Evolutionary conservation across 768 basidiomycete genomes (phyloP), one percentile per base, ranked within the genome.

Genomic region (Pisolithus albus): DNA sequence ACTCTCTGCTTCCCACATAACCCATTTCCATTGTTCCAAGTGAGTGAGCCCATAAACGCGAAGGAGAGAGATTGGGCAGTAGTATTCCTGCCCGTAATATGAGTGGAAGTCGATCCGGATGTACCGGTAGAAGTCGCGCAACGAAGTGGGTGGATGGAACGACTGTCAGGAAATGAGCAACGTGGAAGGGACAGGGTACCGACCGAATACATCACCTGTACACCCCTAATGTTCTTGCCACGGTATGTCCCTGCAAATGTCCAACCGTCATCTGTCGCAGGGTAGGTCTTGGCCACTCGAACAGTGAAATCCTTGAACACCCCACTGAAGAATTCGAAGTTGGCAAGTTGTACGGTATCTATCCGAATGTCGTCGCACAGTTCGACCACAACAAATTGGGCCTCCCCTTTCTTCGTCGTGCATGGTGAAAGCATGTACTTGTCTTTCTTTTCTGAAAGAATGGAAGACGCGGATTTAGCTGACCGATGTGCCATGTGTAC

Each of bases 401-500:
- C 64, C 54, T 65, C 47, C 51, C 51, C 52, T 36, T 54, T 45
- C 30, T 79, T 80, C 10, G 74, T 70, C 15, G 74, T 73, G 62
- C 96, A 99, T 0, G 94, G 95, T 50, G 87, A 91, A 59, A 97
- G 85, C 96, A 98, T 95, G 75, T 98, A 98, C 57, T 83, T 74
- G 68, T 98, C 95, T 64, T 86, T 87, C 70, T 92, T 93, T 30
- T 83, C 84, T 26, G 88, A 86, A 8, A 99, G 78, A 50, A 99
- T 88, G 1, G 88, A 79, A 0, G 85, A 81, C 0, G 90, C 71
- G 2, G 88, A 91, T 61, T 92, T 92, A 30, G 92, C 86, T 2
- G 79, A 78, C 26, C 80, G 78, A 64, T 95, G 92, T 0, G 92
- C 75, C 7, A 78, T 79, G 68, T 95, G 94, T 23, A 98, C 84